Evolutionary conservation across 345 rosid genomes (phyloP), one percentile per base, ranked within the genome.

Genomic region (Dipteronia sinensis): DNA sequence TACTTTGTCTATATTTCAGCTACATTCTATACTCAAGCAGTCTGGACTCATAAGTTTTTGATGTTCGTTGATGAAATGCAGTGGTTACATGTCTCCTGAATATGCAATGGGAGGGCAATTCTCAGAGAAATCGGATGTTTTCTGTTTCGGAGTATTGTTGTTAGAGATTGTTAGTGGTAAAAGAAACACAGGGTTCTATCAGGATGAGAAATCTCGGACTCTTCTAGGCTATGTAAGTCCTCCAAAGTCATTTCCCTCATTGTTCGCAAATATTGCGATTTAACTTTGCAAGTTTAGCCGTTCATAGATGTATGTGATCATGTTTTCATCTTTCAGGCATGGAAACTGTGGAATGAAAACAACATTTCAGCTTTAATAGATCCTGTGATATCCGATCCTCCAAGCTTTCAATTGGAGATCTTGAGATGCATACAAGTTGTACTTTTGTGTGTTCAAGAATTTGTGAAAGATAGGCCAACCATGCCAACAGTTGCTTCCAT

Each of bases 111-210:
- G 12, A 64, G 3, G 69, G 16, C 34, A 1, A 74, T 49, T 25
- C 40, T 13, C 25, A 67, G 40, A 61, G 49, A 55, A 59, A 8
- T 51, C 25, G 1, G 82, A 89, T 62, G 85, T 87, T 1, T 85
- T 76, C 69, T 83, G 88, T 46, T 87, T 87, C 6, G 90, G 90
- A 16, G 84, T 87, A 17, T 73, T 81, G 19, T 31, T 85, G 4
- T 47, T 85, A 31, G 88, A 85, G 81, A 84, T 83, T 44, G 68
- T 82, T 13, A 82, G 86, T 20, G 85, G 87, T 6, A 82, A 79
- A 56, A 83, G 31, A 62, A 87, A 81, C 86, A 81, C 84, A 1
- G 67, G 58, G 58, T 82, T 80, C 55, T 53, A 77, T 56, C 73
- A 84, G 19, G 74, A 84, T 6, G 86, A 79, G 20, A 67, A 65